These are phyloP conservation scores for Dispira simplex DNA, from an alignment of 192 early-diverging fungal genomes.

Conservation along the genomic window DNA sequence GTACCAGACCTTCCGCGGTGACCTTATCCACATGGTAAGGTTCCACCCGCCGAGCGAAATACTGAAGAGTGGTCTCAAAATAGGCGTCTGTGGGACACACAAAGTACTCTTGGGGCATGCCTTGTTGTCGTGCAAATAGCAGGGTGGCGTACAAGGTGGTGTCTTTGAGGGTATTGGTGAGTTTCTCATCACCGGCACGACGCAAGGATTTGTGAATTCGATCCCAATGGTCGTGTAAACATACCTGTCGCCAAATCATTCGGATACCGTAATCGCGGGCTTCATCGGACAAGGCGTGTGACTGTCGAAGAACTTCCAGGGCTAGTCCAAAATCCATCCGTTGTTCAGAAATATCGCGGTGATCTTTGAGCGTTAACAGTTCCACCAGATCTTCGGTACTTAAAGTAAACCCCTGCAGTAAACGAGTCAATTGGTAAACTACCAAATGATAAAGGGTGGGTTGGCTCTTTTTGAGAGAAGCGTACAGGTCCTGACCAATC, in stretches of 20 bases:
- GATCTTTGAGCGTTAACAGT: neutral
- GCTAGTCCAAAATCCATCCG: slow-evolving; percentile 7
- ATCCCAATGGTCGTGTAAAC: slow-evolving; percentile 1
- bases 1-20: neutral
- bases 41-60: neutral
- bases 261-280: neutral
- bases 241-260: slow-evolving; percentile 8
- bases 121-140: neutral
- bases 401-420: neutral
- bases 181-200: slow-evolving; percentile 6
- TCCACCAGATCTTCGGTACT: slow-evolving; percentile 2
- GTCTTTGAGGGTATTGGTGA: slow-evolving; percentile 2
- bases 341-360: neutral
- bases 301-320: slow-evolving; percentile 5
- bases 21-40: no score
- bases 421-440: neutral
- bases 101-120: slow-evolving; percentile 1
- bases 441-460: neutral
- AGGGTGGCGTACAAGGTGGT: slow-evolving; percentile 1
- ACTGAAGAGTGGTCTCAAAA: neutral
- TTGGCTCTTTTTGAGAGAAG: neutral
- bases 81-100: neutral
- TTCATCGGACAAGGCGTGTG: neutral
- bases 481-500: neutral
- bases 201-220: neutral